Evolutionary conservation across 208 protist genomes (phyloP).

Genomic region (Crithidia expoeki): DNA sequence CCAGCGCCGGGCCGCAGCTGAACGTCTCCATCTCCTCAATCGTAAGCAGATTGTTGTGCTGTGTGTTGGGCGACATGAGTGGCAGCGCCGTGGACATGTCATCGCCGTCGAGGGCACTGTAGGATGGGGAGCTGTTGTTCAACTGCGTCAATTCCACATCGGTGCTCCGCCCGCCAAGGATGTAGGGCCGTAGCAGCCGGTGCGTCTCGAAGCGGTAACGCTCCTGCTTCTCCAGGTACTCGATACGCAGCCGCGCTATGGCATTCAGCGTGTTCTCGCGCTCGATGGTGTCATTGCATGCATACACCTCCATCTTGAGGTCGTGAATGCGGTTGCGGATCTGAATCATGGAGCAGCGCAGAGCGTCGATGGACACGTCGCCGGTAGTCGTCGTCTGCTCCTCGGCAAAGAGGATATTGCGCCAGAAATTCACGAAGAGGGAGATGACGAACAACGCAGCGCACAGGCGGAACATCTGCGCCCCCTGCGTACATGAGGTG

Average conservation of each 20-base stretch:
- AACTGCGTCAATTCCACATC: slow-evolving; percentile 22
- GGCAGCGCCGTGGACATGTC: slow-evolving; percentile 24
- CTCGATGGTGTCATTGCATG: slow-evolving; percentile 41
- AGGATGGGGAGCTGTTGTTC: slow-evolving; percentile 13
- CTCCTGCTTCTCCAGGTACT: slow-evolving; percentile 77
- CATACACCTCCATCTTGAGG: slow-evolving; percentile 59
- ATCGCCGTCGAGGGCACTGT: slow-evolving; percentile 20
- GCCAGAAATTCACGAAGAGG: slow-evolving; percentile 60
- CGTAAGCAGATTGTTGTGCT: slow-evolving; percentile 47
- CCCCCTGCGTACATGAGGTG: slow-evolving; percentile 54
- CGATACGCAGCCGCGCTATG: slow-evolving; percentile 67
- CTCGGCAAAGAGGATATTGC: slow-evolving; percentile 51
- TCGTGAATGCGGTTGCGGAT: slow-evolving; percentile 70
- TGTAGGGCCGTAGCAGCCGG: slow-evolving; percentile 46
- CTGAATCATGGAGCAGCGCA: slow-evolving; percentile 61
- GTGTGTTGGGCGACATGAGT: slow-evolving; percentile 29
- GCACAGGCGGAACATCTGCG: slow-evolving; percentile 47
- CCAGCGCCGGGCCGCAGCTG: slow-evolving; percentile 72
- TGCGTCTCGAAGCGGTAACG: slow-evolving; percentile 67
- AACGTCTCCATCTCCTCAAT: slow-evolving; percentile 82
- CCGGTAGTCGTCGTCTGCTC: slow-evolving; percentile 43
- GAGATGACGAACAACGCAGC: slow-evolving; percentile 31
- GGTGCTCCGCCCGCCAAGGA: slow-evolving; percentile 28
- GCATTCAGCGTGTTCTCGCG: slow-evolving; percentile 74
- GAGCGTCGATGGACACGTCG: slow-evolving; percentile 61